A percentile compares a stretch with the other conserved stretches of the same genome.
Conservation (phyloP, 2,329 filamentous ascomycete genomes). For the Diaporthe velutina region DNA sequence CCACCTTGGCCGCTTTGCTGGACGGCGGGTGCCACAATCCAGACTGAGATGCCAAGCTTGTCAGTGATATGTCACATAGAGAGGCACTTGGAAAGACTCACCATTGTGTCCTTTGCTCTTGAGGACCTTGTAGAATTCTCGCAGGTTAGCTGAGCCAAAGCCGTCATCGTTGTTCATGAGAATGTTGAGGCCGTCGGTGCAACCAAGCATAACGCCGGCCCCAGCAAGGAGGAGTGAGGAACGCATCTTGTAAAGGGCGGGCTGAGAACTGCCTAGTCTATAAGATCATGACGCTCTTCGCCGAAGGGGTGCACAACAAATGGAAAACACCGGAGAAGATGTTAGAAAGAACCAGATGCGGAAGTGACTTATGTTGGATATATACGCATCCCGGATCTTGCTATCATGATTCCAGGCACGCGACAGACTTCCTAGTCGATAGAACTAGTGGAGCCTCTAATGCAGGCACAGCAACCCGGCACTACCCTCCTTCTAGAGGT, state of each 20-base stretch:
- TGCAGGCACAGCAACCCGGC: constrained; percentile 20
- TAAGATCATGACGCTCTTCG: not conserved
- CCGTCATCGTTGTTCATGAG: constrained; percentile 52
- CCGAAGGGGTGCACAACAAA: not conserved
- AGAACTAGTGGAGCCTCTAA: constrained; percentile 13
- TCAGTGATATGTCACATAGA: not conserved
- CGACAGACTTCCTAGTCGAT: not conserved
- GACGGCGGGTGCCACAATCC: constrained; percentile 56
- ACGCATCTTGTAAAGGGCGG: not conserved
- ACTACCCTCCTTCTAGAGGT: constrained; percentile 4
- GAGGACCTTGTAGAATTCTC: constrained; percentile 53
- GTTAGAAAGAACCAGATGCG: rapidly evolving
- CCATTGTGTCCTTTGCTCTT: constrained; percentile 73
- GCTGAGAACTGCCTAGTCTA: not conserved
- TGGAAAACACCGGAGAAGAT: not conserved
- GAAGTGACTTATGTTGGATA: not conserved
- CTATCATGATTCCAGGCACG: not conserved
- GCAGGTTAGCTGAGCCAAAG: constrained; percentile 56
- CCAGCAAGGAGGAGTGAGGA: constrained; percentile 5
- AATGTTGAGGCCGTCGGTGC: constrained; percentile 5
- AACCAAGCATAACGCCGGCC: constrained; percentile 1
- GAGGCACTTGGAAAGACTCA: not conserved
- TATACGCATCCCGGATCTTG: constrained; percentile 1
- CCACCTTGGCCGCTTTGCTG: constrained; percentile 61
- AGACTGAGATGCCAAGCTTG: constrained; percentile 44